Percentiles rank a stretch among this genome's conserved stretches.
These are phyloP conservation scores for Dothistroma septosporum DNA, from an alignment of 2,329 filamentous ascomycete species.

Conservation along the genomic window DNA sequence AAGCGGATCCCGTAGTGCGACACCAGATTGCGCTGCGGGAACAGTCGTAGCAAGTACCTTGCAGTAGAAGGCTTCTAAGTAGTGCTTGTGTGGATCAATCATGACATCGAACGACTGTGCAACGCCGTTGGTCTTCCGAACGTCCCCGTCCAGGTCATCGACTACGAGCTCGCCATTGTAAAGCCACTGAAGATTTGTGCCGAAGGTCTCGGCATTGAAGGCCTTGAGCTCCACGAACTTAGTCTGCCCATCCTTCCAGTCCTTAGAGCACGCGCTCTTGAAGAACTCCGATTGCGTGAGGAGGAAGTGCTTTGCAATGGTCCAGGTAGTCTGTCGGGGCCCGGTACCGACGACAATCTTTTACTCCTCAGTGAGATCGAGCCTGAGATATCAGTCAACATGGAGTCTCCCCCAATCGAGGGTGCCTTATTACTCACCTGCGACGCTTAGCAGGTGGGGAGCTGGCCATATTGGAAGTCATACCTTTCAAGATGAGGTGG, in stretches of 20 bases:
- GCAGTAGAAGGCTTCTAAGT: background rate
- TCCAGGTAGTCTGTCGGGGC: background rate
- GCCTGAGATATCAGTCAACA: background rate
- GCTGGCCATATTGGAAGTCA: background rate
- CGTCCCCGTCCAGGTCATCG: background rate
- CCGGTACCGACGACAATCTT: slow-evolving; percentile 3
- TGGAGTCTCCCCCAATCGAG: background rate
- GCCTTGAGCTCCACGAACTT: slow-evolving; percentile 10
- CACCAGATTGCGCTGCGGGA: background rate
- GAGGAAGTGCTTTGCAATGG: background rate
- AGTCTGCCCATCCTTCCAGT: slow-evolving; percentile 7
- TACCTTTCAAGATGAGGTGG: background rate
- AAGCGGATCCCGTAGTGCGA: background rate
- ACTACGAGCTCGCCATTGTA: slow-evolving; percentile 6
- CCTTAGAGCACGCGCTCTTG: slow-evolving; percentile 4
- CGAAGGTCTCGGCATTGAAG: slow-evolving; percentile 2
- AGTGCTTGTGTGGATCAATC: background rate
- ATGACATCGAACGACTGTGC: background rate
- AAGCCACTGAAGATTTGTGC: slow-evolving; percentile 12
- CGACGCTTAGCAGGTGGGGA: slow-evolving; percentile 6
- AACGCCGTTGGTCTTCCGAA: background rate
- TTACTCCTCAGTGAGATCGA: slow-evolving; percentile 4
- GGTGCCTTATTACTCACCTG: slow-evolving; percentile 6
- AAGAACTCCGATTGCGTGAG: background rate
- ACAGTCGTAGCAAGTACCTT: background rate